These are phyloP conservation scores for Blastomyces gilchristii DNA, from an alignment of 2,329 filamentous ascomycete species.

Conservation along the genomic window DNA sequence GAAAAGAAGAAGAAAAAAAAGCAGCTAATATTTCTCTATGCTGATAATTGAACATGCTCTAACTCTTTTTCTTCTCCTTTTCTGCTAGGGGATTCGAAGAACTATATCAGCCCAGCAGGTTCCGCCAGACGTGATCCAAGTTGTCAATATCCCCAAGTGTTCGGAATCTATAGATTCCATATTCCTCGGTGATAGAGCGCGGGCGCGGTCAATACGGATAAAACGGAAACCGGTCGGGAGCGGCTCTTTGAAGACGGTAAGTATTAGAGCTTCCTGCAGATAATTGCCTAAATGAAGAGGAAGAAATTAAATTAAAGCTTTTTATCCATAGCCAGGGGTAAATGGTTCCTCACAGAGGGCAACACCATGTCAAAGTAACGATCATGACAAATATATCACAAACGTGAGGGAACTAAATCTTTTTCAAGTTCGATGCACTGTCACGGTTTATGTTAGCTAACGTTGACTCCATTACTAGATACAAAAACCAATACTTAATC, in stretches of 20 bases:
- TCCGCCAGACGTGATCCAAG: not conserved
- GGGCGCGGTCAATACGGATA: not conserved
- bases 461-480: not conserved
- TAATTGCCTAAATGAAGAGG: not conserved
- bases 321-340: not conserved
- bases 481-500: not conserved
- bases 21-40: not conserved
- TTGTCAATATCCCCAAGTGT: not conserved
- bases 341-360: not conserved
- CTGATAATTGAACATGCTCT: no score
- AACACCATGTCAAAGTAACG: not conserved
- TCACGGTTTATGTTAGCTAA: not conserved
- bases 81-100: not conserved
- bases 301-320: no score
- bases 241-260: not conserved
- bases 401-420: not conserved
- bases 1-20: not conserved
- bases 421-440: no score
- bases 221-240: conserved; percentile 5
- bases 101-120: not conserved
- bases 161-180: not conserved
- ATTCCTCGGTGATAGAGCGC: not conserved
- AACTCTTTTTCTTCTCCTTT: not conserved
- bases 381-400: conserved; percentile 4
- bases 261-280: not conserved